phyloP scores from a whole-genome alignment of 192 early-diverging fungal species.

The Coemansia sp. region DNA sequence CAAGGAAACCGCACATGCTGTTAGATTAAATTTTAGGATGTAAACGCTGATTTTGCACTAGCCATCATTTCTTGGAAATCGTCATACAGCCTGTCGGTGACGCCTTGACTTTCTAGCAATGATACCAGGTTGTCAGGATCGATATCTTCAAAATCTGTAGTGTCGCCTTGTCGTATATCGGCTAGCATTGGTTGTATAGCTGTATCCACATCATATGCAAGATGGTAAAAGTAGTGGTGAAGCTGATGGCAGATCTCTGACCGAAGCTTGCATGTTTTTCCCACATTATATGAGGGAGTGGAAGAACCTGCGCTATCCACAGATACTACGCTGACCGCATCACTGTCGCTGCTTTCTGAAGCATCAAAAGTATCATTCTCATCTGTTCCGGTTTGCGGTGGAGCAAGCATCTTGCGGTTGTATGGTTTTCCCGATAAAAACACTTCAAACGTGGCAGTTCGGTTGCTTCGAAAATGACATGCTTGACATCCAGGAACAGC shows the following conservation, averaged over 20 bases:
- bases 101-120: conserved; percentile 26
- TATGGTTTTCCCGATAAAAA: conserved; percentile 30
- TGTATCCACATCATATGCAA: conserved; percentile 20
- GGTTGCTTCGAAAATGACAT: conserved; percentile 39
- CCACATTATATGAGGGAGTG: conserved; percentile 29
- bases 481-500: conserved; percentile 42
- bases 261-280: conserved; percentile 27
- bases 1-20: conserved; percentile 11
- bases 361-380: neutral
- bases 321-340: conserved; percentile 11
- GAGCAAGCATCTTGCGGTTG: conserved; percentile 21
- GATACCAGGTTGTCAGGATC: conserved; percentile 39
- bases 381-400: conserved; percentile 12
- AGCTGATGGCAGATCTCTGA: conserved; percentile 38
- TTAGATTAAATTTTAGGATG: conserved; percentile 21
- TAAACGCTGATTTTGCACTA: conserved; percentile 36
- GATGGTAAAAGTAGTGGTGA: conserved; percentile 44
- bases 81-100: conserved; percentile 19
- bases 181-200: conserved; percentile 1
- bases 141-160: neutral
- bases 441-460: conserved; percentile 42
- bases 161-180: neutral
- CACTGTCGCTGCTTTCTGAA: neutral
- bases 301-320: conserved; percentile 10
- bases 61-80: conserved; percentile 26